Percentiles rank a stretch among this genome's conserved stretches.
phyloP scores from a whole-genome alignment of 768 basidiomycete species.

The Boletus sensibilis region DNA sequence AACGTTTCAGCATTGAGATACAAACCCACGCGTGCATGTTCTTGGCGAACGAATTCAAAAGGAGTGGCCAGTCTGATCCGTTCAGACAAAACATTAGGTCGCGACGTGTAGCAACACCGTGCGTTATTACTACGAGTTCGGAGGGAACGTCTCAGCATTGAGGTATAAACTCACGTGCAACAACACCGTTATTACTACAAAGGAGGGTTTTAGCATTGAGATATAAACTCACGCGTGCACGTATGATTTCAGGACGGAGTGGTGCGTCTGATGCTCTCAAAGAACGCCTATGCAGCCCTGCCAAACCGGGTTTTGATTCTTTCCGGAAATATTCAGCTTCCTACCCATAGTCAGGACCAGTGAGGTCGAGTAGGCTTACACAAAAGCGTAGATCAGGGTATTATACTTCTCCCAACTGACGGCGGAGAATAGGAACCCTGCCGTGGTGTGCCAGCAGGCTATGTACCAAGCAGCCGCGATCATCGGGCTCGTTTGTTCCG shows the following conservation, averaged over 20 bases:
- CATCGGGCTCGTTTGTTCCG: slow-evolving; percentile 31
- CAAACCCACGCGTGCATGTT: not conserved
- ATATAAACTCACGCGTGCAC: slow-evolving; percentile 26
- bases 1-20: not conserved
- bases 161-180: slow-evolving; percentile 21
- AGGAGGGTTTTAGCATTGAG: not conserved
- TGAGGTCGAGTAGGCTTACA: slow-evolving; percentile 32
- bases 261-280: slow-evolving; percentile 41
- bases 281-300: slow-evolving; percentile 23
- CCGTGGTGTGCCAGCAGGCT: slow-evolving; percentile 56
- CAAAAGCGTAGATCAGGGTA: slow-evolving; percentile 63
- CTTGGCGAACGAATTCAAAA: not conserved
- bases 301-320: slow-evolving; percentile 28
- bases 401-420: slow-evolving; percentile 70
- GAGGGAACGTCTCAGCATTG: not conserved
- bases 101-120: slow-evolving; percentile 43
- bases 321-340: not conserved
- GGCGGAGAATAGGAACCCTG: slow-evolving; percentile 49
- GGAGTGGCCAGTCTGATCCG: not conserved
- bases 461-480: slow-evolving; percentile 61
- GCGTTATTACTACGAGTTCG: slow-evolving; percentile 35
- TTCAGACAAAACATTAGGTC: no score
- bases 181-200: no score
- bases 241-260: slow-evolving; percentile 54
- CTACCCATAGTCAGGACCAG: not conserved